Evolutionary conservation across 2,329 filamentous ascomycete species (phyloP), one percentile per base, ranked within the genome.

Genomic region (Truncatella angustata): DNA sequence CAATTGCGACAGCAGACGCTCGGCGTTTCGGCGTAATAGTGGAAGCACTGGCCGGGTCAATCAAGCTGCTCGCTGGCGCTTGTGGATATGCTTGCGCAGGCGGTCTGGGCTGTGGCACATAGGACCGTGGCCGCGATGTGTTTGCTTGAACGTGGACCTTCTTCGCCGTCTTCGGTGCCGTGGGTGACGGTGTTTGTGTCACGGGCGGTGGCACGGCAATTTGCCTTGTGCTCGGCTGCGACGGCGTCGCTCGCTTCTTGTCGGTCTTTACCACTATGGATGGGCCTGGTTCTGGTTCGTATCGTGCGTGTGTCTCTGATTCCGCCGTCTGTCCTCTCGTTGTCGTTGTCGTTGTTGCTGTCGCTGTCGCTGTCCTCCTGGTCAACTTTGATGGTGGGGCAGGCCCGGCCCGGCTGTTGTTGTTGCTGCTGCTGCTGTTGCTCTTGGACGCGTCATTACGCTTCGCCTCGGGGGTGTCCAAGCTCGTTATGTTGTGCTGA

Each of bases 361-460:
- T 57, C 43, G 50, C 56, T 7, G 52, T 47, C 32, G 56, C 61
- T 12, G 58, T 56, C 16, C 51, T 53, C 35, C 48, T 54, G n/a
- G 51, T 44, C 7, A 54, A 45, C 1, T 40, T 11, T 21, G 24
- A 32, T 35, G 32, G 20, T 14, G 20, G 12, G 28, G 16, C 28
- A 11, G 54, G 40, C 23, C 51, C 44, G 16, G 36, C 37, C 36
- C 9, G n/a, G 14, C 28, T 53, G n/a, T 24, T 12, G 3, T 23
- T 45, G 16, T 46, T 43, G 40, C 58, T 61, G 34, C 16, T 36
- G 11, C 30, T 51, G 14, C 26, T 10, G 2, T 30, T 42, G 16
- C 45, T 42, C 44, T 58, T 61, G 28, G 56, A 21, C 55, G 58
- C 61, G 56, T 60, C 54, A 18, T 23, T 24, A 24, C 50, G 52